Percentiles rank a stretch among this genome's conserved stretches.
phyloP scores from a whole-genome alignment of 352 stramenopile genomes.

The Pythium phragmitis region DNA sequence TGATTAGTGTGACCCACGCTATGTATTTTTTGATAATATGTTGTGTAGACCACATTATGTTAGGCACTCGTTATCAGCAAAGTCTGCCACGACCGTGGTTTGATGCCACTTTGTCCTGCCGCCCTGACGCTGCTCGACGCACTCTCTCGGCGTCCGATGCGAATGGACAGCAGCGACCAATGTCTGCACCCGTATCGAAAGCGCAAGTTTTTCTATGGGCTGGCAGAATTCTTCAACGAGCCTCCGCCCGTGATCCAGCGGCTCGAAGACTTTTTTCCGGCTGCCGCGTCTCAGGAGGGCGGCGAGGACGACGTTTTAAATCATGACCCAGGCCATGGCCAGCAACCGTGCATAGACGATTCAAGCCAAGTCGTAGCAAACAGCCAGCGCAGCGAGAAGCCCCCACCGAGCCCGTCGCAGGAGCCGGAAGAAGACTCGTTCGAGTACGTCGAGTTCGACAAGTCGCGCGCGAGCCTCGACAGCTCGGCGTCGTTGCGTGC shows the following conservation, averaged over 20 bases:
- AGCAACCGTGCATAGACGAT: neutral
- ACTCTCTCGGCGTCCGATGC: no score
- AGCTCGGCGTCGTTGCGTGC: conserved; percentile 17
- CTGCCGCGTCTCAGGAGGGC: neutral
- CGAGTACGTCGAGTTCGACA: conserved; percentile 46
- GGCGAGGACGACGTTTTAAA: neutral
- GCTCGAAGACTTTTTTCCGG: conserved; percentile 37
- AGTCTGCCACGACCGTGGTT: neutral
- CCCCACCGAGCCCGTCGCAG: neutral
- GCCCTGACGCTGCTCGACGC: neutral
- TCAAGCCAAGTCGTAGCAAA: neutral
- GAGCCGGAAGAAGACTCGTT: conserved; percentile 37
- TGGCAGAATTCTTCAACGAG: conserved; percentile 53
- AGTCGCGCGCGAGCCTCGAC: conserved; percentile 24
- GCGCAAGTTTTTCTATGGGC: conserved; percentile 75
- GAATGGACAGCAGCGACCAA: conserved; percentile 7
- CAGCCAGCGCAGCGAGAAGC: neutral
- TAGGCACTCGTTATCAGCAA: neutral
- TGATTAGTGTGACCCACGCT: neutral
- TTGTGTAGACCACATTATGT: conserved; percentile 1
- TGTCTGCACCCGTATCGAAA: conserved; percentile 65
- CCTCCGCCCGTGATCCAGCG: conserved; percentile 32
- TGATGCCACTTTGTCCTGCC: neutral
- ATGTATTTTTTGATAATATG: neutral
- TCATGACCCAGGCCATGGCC: neutral